Percentiles rank a stretch among this genome's conserved stretches.
Evolutionary conservation across 257 asterid genomes (phyloP).

Genomic region (Haberlea rhodopensis): DNA sequence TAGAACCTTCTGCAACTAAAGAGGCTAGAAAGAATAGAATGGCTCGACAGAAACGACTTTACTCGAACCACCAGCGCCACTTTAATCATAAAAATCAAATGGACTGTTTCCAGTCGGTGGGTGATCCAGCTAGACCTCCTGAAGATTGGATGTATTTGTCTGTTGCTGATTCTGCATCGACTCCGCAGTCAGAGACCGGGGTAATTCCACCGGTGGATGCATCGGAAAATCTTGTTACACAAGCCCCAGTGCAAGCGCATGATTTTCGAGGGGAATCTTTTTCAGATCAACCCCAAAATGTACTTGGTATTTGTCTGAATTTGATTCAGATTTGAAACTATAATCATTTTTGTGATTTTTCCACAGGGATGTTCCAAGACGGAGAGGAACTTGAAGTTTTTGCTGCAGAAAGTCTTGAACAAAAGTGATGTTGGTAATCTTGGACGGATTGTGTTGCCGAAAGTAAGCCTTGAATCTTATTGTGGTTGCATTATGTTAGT

Average conservation of each 20-base stretch:
- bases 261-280: slow-evolving; percentile 31
- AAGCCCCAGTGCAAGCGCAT: slow-evolving; percentile 33
- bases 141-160: slow-evolving; percentile 60
- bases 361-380: slow-evolving; percentile 45
- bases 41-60: slow-evolving; percentile 70
- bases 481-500: background rate
- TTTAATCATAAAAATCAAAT: slow-evolving; percentile 26
- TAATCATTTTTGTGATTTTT: background rate
- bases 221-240: slow-evolving; percentile 25
- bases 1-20: slow-evolving; percentile 69
- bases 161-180: slow-evolving; percentile 12
- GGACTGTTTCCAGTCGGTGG: slow-evolving; percentile 26
- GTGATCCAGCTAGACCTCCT: slow-evolving; percentile 21
- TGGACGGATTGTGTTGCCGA: slow-evolving; percentile 95
- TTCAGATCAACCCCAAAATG: slow-evolving; percentile 41
- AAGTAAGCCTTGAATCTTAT: slow-evolving; percentile 37
- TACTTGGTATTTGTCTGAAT: slow-evolving; percentile 30
- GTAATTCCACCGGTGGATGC: slow-evolving; percentile 30
- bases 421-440: slow-evolving; percentile 96
- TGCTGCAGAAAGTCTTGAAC: slow-evolving; percentile 95
- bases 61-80: slow-evolving; percentile 48
- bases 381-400: slow-evolving; percentile 77
- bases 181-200: slow-evolving; percentile 21
- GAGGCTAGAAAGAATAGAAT: slow-evolving; percentile 94
- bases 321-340: background rate